These are phyloP conservation scores for Xylaria flabelliformis DNA, from an alignment of 495 filamentous ascomycete species.

Conservation along the genomic window DNA sequence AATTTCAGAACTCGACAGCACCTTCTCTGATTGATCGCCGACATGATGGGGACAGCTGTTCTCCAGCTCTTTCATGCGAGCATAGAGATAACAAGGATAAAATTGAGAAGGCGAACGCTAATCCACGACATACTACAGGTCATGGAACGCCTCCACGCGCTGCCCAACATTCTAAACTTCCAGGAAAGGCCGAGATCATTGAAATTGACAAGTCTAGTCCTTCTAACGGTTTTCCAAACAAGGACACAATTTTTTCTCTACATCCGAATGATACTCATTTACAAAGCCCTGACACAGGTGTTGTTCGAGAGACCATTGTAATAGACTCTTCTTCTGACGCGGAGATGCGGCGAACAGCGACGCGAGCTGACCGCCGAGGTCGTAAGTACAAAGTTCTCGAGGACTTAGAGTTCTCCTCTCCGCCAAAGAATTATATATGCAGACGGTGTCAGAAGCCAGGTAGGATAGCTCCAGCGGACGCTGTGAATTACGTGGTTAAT, in stretches of 20 bases:
- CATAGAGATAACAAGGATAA: background rate
- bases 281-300: background rate
- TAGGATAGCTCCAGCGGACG: constrained; percentile 26
- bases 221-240: no score
- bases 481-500: constrained; percentile 27
- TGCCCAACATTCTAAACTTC: background rate
- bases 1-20: background rate
- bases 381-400: background rate
- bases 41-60: background rate
- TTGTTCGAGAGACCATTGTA: background rate
- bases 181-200: background rate
- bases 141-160: background rate
- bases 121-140: background rate
- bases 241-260: background rate
- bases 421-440: constrained; percentile 40
- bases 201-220: background rate
- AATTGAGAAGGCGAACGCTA: background rate
- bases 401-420: background rate
- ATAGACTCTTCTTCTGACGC: background rate
- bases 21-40: background rate
- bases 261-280: background rate
- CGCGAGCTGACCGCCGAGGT: background rate
- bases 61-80: background rate
- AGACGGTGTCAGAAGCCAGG: constrained; percentile 45
- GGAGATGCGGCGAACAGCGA: background rate